Evolutionary conservation across 1,139 yeast genomes (phyloP), one percentile per base, ranked within the genome.

Genomic region (Lodderomyces pseudojiufengensis): DNA sequence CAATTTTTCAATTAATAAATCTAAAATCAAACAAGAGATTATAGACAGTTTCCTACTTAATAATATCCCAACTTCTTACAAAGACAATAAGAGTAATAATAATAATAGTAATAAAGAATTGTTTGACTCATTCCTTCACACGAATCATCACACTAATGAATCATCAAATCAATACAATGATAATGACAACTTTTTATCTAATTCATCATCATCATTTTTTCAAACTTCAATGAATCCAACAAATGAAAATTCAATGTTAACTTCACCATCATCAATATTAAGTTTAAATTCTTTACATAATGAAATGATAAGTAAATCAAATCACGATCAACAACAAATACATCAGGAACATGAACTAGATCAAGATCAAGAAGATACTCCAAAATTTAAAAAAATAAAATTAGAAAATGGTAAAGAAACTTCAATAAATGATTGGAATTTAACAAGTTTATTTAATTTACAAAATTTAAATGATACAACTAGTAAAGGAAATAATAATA

Each of bases 31-130:
- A 43, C 70, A 65, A 43, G 70, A 66, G 40, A 65, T 65, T 39
- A 63, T 64, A 35, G 67, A 65, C 40, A 72, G 66, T 44, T 65
- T 65, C 44, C 44, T 54, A 33, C 51, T 65, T 42, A 65, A 65
- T 49, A 65, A 64, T 40, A 63, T 65, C 20, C 66, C 66, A 4
- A 42, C 47, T 9, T 21, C 34, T 3, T 36, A 29, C 9, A 15
- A 23, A 33, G 36, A 27, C 25, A 33, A 26, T 25, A 14, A 16
- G 6, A 27, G 20, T 15, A 14, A 6, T n/a, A 8, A 8, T 10
- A 24, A 24, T 24, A 15, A 26, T 11, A 26, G 6, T 13, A 26
- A 9, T 11, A 11, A 26, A 26, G 16, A 26, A 5, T 24, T 12
- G 6, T n/a, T 24, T 24, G 13, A n/a, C 9, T 12, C 26, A 5